Conservation (phyloP, 2,329 filamentous ascomycete genomes). For the Epichloe gansuensis region DNA sequence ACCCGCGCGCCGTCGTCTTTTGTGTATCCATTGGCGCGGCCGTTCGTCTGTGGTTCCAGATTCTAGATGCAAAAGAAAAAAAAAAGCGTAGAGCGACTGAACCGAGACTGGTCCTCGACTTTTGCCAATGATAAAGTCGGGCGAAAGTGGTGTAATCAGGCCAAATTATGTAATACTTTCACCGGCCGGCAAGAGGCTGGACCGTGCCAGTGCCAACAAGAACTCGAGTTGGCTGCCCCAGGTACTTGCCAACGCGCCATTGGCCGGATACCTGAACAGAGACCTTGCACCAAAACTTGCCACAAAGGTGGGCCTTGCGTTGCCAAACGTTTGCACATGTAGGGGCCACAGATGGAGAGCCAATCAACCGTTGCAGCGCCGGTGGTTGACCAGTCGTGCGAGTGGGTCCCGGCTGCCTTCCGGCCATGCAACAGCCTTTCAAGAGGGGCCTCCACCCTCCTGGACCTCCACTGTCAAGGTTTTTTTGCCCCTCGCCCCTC, state of each 20-base stretch:
- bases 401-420: neutral
- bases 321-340: neutral
- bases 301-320: neutral
- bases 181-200: neutral
- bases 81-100: no score
- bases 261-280: slow-evolving; percentile 18
- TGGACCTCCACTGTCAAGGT: neutral
- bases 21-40: no score
- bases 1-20: no score
- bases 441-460: neutral
- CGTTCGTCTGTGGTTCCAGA: no score
- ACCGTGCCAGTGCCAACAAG: no score
- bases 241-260: slow-evolving; percentile 15
- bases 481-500: neutral
- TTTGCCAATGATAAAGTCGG: no score
- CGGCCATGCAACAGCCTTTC: neutral
- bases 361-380: neutral
- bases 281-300: neutral
- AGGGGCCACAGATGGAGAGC: neutral
- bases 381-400: neutral
- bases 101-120: no score
- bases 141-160: no score
- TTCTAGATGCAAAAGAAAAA: no score
- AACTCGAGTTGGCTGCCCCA: slow-evolving; percentile 5
- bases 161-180: neutral